Percentiles rank a stretch among this genome's conserved stretches.
Evolutionary conservation across 495 filamentous ascomycete genomes (phyloP).

Genomic region (Penicillium lagena): DNA sequence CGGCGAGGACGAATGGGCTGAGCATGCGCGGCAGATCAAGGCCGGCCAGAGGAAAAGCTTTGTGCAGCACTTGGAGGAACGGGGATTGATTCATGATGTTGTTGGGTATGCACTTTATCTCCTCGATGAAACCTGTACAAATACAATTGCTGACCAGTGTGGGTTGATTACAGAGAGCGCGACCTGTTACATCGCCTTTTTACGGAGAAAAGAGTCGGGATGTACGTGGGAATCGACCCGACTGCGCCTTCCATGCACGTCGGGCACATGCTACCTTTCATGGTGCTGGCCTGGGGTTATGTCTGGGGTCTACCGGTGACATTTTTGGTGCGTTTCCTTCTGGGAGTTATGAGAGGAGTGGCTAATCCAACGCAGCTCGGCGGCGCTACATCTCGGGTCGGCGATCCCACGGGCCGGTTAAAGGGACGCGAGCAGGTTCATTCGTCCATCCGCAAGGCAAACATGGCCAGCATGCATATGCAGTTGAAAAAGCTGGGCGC

Average conservation of each 20-base stretch:
- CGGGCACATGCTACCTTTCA: slow-evolving; percentile 87
- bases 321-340: slow-evolving; percentile 49
- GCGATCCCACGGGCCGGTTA: slow-evolving; percentile 78
- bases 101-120: slow-evolving; percentile 56
- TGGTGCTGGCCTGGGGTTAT: slow-evolving; percentile 93
- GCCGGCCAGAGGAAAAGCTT: slow-evolving; percentile 57
- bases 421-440: slow-evolving; percentile 56
- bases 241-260: slow-evolving; percentile 88
- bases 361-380: slow-evolving; percentile 52
- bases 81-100: slow-evolving; percentile 72
- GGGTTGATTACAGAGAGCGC: slow-evolving; percentile 38
- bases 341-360: not conserved
- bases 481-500: slow-evolving; percentile 75
- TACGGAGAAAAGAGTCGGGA: slow-evolving; percentile 61
- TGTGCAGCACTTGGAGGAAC: slow-evolving; percentile 65
- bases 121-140: not conserved
- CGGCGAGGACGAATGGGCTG: slow-evolving; percentile 52
- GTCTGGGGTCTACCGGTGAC: slow-evolving; percentile 70
- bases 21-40: slow-evolving; percentile 48
- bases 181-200: slow-evolving; percentile 65
- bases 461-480: slow-evolving; percentile 69
- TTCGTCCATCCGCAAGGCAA: slow-evolving; percentile 51
- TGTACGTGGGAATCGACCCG: slow-evolving; percentile 88
- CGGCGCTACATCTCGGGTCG: slow-evolving; percentile 77
- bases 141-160: slow-evolving; percentile 2